phyloP scores from a whole-genome alignment of 768 basidiomycete species.

The Tricholoma flavovirens region DNA sequence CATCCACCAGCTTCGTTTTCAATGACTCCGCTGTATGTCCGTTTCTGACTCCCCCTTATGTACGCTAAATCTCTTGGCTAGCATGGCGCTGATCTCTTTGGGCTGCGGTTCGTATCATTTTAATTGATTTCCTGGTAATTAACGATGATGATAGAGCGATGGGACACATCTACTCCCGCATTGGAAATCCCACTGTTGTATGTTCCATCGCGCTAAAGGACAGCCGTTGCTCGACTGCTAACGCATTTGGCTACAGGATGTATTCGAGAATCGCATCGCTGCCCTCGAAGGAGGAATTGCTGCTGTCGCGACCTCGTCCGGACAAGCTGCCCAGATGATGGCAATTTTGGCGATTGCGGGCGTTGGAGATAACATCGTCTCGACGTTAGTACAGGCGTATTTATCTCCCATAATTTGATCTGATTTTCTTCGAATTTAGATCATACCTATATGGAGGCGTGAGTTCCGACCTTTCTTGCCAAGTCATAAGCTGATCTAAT shows the following conservation, averaged over 20 bases:
- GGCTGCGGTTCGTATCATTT: constrained; percentile 37
- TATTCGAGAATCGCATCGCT: constrained; percentile 75
- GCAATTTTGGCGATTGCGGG: constrained; percentile 55
- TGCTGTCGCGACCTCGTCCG: constrained; percentile 68
- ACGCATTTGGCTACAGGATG: constrained; percentile 39
- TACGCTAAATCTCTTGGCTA: constrained; percentile 17
- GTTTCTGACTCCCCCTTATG: neutral
- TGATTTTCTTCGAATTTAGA: constrained; percentile 21
- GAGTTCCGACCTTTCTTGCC: neutral
- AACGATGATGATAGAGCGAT: constrained; percentile 30
- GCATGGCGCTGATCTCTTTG: constrained; percentile 73
- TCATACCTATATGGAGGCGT: constrained; percentile 65
- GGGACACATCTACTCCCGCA: constrained; percentile 63
- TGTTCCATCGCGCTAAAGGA: constrained; percentile 15
- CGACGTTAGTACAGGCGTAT: constrained; percentile 40
- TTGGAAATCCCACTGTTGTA: constrained; percentile 64
- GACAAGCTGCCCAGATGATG: constrained; percentile 75
- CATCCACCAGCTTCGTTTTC: constrained; percentile 68
- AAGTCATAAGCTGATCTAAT: neutral
- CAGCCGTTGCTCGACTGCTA: neutral
- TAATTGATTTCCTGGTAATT: neutral
- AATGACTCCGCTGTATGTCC: constrained; percentile 55
- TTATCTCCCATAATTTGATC: constrained; percentile 1
- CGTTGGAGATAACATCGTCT: constrained; percentile 74
- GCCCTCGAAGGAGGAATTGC: constrained; percentile 77